These are phyloP conservation scores for Clonostachys solani DNA, from an alignment of 2,329 filamentous ascomycete species.

Conservation along the genomic window DNA sequence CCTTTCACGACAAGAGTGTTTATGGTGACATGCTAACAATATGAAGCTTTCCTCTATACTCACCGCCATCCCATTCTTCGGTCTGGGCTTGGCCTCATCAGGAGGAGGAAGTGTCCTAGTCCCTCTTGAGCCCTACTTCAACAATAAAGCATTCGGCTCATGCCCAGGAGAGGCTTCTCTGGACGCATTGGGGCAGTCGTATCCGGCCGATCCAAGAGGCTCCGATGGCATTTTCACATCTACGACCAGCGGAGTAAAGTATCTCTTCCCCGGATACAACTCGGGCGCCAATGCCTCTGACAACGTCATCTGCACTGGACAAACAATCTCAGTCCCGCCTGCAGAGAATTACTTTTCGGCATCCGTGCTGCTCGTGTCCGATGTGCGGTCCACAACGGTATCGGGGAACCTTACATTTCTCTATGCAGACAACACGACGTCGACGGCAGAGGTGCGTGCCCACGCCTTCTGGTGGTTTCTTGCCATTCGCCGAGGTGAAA, in stretches of 20 bases:
- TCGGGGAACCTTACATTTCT: conserved; percentile 33
- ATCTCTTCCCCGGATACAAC: conserved; percentile 34
- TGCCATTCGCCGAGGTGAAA: conserved; percentile 38
- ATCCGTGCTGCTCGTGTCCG: conserved; percentile 35
- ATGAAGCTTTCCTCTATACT: too few relatives aligned
- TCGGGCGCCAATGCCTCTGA: conserved; percentile 21
- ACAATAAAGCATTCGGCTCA: conserved; percentile 42
- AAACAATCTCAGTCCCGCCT: conserved; percentile 25
- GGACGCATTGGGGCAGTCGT: conserved; percentile 33
- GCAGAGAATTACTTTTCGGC: conserved; percentile 29
- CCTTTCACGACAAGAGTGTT: too few relatives aligned
- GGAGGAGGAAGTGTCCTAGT: conserved; percentile 1
- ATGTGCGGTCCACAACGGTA: conserved; percentile 29
- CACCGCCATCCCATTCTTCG: too few relatives aligned
- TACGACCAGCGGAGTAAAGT: conserved; percentile 30
- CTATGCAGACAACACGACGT: conserved; percentile 33
- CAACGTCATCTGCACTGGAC: conserved; percentile 36
- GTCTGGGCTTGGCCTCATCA: background rate
- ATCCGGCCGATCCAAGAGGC: conserved; percentile 23
- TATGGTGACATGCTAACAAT: too few relatives aligned
- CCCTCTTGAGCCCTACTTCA: conserved; percentile 18
- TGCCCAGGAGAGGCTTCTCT: conserved; percentile 39
- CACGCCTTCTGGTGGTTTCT: conserved; percentile 37
- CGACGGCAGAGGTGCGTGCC: conserved; percentile 33
- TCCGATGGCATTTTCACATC: conserved; percentile 28